Conservation (phyloP, 345 rosid species). For the Pelargonium nanum region DNA sequence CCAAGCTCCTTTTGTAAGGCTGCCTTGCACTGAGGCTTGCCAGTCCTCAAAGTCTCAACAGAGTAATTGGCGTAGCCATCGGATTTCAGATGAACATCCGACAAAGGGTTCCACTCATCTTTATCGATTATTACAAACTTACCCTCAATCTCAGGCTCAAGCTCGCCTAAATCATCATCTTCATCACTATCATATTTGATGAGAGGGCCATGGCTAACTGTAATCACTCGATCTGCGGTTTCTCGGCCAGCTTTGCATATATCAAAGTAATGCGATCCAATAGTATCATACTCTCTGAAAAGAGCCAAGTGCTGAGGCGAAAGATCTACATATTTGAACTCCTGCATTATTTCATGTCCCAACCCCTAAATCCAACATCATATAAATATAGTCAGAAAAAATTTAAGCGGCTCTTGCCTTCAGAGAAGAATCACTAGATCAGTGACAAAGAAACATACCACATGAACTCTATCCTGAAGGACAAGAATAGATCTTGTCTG, state of each 20-base stretch:
- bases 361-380: constrained; percentile 55
- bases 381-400: not conserved
- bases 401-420: too few species aligned
- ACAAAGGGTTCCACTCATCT: constrained; percentile 69
- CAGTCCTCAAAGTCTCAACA: constrained; percentile 46
- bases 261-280: constrained; percentile 92
- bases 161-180: too few species aligned
- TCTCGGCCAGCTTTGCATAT: constrained; percentile 84
- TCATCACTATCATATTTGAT: constrained; percentile 89
- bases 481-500: constrained; percentile 75
- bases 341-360: constrained; percentile 78
- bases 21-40: constrained; percentile 81
- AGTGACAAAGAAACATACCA: constrained; percentile 35
- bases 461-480: constrained; percentile 88
- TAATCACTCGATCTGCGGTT: constrained; percentile 80
- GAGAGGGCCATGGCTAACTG: constrained; percentile 94
- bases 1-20: constrained; percentile 90
- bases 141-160: constrained; percentile 82
- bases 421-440: too few species aligned
- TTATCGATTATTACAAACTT: constrained; percentile 73
- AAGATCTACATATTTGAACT: constrained; percentile 48
- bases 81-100: constrained; percentile 52
- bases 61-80: constrained; percentile 84
- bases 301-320: constrained; percentile 57
- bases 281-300: constrained; percentile 68